Base-by-base conservation (phyloP, 345 rosid species). In the Citrus unshiu region DNA sequence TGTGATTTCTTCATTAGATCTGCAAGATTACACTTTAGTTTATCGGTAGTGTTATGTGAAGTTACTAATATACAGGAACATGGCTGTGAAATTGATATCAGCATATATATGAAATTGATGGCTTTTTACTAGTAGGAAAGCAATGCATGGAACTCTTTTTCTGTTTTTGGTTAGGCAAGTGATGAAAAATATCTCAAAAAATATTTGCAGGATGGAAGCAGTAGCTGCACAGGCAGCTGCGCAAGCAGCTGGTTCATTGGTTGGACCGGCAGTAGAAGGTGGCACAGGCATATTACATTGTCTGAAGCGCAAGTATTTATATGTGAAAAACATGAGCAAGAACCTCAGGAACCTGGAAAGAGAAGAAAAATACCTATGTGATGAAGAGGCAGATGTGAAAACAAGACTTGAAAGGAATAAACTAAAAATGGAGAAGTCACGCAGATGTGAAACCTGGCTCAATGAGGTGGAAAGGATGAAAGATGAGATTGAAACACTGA, bases 81-180 rank as follows among this genome's bases (percentile, higher is more conserved):
- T 14, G n/a, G 22, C 7, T 54, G 59, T 54, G 59, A 21, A 16
- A 54, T 22, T 7, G 21, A 21, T 19, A 19, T 9, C 13, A 40
- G 46, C 13, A 9, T 40, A 40, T 40, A 40, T 40, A 40, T 40
- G 46, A 40, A 9, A 40, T 40, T 40, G 12, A 40, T 40, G 46
- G 46, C 10, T 54, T 54, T 19, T 54, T 5, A 19, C n/a, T 19
- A 74, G n/a, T 0, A 19, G 37, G 7, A 29, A 16, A 21, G 14
- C 29, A 79, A 73, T 9, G 58, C 8, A 34, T 46, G 62, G 74
- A 73, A 73, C n/a, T 46, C 58, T 29, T 64, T 39, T n/a, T 68
- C 40, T 9, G 61, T 27, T 43, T 43, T 43, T 43, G 16, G 14
- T 43, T 43, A 3, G 49, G 49, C 14, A 43, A 43, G 16, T 43